phyloP scores from a whole-genome alignment of 1,139 yeast genomes.

The Blastobotrys elegans region DNA sequence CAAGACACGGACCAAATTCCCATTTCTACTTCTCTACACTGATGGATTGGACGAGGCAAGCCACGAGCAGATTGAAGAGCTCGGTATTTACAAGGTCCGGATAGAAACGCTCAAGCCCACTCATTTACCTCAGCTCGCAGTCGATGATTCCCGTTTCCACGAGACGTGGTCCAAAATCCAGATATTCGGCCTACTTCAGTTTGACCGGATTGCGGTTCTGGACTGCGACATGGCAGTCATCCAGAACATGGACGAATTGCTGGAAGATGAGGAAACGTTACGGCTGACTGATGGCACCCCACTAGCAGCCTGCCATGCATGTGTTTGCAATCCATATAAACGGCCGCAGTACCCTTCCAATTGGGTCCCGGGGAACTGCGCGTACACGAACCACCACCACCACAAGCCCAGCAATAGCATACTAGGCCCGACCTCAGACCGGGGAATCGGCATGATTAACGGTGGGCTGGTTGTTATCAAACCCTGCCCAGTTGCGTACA shows the following conservation, averaged over 20 bases:
- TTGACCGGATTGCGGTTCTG: constrained; percentile 46
- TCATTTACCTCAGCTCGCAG: constrained; percentile 36
- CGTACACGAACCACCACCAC: constrained; percentile 38
- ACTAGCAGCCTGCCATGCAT: constrained; percentile 53
- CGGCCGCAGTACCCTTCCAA: constrained; percentile 48
- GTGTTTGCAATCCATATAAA: constrained; percentile 52
- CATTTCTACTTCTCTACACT: constrained; percentile 49
- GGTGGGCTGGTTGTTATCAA: constrained; percentile 49
- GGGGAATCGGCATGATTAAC: constrained; percentile 46
- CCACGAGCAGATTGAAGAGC: constrained; percentile 32
- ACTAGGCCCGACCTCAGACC: constrained; percentile 40
- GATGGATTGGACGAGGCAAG: constrained; percentile 40
- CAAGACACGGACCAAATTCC: constrained; percentile 40
- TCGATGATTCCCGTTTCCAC: constrained; percentile 46
- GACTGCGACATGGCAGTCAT: constrained; percentile 55
- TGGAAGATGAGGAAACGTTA: constrained; percentile 33
- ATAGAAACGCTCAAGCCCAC: constrained; percentile 37
- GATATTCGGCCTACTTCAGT: constrained; percentile 46
- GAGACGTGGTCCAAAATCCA: constrained; percentile 58
- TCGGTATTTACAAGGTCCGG: constrained; percentile 39
- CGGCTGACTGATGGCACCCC: constrained; percentile 18
- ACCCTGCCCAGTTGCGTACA: constrained; percentile 38
- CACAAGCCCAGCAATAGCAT: constrained; percentile 23
- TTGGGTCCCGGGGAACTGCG: constrained; percentile 48
- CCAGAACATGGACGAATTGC: constrained; percentile 52